Evolutionary conservation across 2,329 filamentous ascomycete genomes (phyloP).

Genomic region (Phyllachora maydis): DNA sequence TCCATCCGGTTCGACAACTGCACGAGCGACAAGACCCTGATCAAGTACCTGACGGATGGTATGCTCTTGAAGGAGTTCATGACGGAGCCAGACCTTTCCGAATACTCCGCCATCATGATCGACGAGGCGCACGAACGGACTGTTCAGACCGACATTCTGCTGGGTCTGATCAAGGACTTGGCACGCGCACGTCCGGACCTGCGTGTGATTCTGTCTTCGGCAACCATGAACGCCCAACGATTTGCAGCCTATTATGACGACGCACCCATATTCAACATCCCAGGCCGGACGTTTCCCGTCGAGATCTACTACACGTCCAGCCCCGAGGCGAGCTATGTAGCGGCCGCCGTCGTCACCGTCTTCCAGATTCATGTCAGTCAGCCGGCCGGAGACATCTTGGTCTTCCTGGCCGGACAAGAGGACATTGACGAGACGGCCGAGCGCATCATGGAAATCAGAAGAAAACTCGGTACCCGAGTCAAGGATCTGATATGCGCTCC

Average conservation of each 20-base stretch:
- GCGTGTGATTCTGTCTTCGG: slow-evolving; percentile 80
- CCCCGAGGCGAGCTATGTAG: slow-evolving; percentile 85
- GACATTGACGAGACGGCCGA: slow-evolving; percentile 82
- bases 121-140: slow-evolving; percentile 95
- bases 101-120: slow-evolving; percentile 82
- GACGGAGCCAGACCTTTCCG: slow-evolving; percentile 64
- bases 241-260: slow-evolving; percentile 86
- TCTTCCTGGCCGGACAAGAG: slow-evolving; percentile 90
- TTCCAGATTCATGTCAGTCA: slow-evolving; percentile 90
- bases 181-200: slow-evolving; percentile 65
- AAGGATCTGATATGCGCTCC: slow-evolving; percentile 80
- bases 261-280: slow-evolving; percentile 86
- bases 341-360: slow-evolving; percentile 76
- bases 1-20: slow-evolving; percentile 88
- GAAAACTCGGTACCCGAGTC: slow-evolving; percentile 68
- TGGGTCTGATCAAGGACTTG: slow-evolving; percentile 78
- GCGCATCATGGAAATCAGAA: slow-evolving; percentile 65
- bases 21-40: slow-evolving; percentile 72
- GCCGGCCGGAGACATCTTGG: slow-evolving; percentile 69
- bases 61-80: slow-evolving; percentile 83
- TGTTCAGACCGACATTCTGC: slow-evolving; percentile 73
- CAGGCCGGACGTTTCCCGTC: slow-evolving; percentile 72
- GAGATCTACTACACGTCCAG: slow-evolving; percentile 81
- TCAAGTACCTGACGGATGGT: slow-evolving; percentile 96
- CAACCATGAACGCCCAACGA: slow-evolving; percentile 84